Base-by-base conservation (phyloP, 768 basidiomycete species). In the Trametes maxima region DNA sequence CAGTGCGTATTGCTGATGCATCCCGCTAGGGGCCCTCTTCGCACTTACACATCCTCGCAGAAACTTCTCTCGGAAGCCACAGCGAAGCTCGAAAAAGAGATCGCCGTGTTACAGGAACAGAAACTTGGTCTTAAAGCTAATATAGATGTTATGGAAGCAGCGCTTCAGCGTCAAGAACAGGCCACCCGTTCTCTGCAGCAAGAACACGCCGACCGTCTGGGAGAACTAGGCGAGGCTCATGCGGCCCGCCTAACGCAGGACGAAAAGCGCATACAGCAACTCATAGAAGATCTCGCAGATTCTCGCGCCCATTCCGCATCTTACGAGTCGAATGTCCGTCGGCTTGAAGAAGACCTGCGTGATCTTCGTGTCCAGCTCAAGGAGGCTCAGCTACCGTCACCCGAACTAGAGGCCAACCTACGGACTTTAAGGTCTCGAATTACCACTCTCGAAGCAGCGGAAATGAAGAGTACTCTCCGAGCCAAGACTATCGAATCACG, bases 61-160 rank as follows among this genome's bases (percentile, higher is more conserved):
- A 57, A 62, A 55, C 67, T 60, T 16, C 49, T 79, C 25, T 76
- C 78, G 54, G 65, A 73, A 7, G 67, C 70, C 14, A 73, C 68
- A 1, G 75, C 73, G 13, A 74, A 73, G 49, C 64, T 78, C 17
- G 72, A 76, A 39, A 63, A 67, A 37, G 79, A 82, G 49, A 68
- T 80, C 10, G 75, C 77, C 0, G 68, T 79, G 2, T 64, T 82
- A 5, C 70, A 76, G 16, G 79, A 80, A 56, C 77, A 79, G 54
- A 80, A 78, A 33, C 35, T 68, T 5, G 60, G 65, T 13, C 66
- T 80, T 17, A 64, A 76, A 44, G 49, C 56, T 10, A 66, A 62
- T 12, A 54, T 71, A 12, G 64, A 67, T 4, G 60, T 54, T 12
- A 50, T 66, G 54, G 63, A 68, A 7, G 40, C 40, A 10, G 48